Percentiles rank a stretch among this genome's conserved stretches.
These are phyloP conservation scores for Trypanosoma vivax DNA, from an alignment of 208 protist species.

Conservation along the genomic window DNA sequence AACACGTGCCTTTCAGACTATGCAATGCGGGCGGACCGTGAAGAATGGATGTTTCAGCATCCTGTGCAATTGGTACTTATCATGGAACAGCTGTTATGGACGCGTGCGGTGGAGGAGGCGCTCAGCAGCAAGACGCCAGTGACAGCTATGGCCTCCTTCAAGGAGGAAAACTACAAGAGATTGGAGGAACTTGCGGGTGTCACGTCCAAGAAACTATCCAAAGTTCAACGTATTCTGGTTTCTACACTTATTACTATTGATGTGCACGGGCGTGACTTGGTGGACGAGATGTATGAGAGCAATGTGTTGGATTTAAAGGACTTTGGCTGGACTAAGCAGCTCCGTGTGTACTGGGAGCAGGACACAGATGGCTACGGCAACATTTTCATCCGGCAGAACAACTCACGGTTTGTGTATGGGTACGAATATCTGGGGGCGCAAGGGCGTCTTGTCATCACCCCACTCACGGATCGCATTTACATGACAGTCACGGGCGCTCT, in stretches of 20 bases:
- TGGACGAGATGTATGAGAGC: constrained; percentile 90
- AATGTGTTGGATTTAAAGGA: constrained; percentile 74
- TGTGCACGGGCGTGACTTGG: constrained; percentile 96
- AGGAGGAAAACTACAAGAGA: constrained; percentile 64
- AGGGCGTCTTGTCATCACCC: constrained; percentile 96
- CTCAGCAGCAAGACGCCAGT: constrained; percentile 65
- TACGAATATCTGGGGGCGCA: constrained; percentile 98
- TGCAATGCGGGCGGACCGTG: constrained; percentile 65
- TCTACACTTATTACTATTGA: constrained; percentile 97
- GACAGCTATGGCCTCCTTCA: constrained; percentile 70
- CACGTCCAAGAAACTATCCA: constrained; percentile 82
- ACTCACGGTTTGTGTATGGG: constrained; percentile 94
- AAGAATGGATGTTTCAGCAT: constrained; percentile 90
- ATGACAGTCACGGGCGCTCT: constrained; percentile 96
- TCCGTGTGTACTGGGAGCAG: constrained; percentile 96
- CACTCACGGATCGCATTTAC: constrained; percentile 97
- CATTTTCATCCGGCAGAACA: constrained; percentile 93
- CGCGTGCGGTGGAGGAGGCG: constrained; percentile 87
- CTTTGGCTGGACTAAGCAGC: constrained; percentile 97
- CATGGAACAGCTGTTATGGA: constrained; percentile 93
- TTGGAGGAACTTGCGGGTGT: constrained; percentile 90
- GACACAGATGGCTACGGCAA: constrained; percentile 88
- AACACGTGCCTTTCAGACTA: constrained; percentile 87
- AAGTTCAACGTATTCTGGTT: constrained; percentile 90
- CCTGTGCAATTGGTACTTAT: constrained; percentile 93